Base-by-base conservation (phyloP, 148 eudicot genomes). In the Camellia japonica region DNA sequence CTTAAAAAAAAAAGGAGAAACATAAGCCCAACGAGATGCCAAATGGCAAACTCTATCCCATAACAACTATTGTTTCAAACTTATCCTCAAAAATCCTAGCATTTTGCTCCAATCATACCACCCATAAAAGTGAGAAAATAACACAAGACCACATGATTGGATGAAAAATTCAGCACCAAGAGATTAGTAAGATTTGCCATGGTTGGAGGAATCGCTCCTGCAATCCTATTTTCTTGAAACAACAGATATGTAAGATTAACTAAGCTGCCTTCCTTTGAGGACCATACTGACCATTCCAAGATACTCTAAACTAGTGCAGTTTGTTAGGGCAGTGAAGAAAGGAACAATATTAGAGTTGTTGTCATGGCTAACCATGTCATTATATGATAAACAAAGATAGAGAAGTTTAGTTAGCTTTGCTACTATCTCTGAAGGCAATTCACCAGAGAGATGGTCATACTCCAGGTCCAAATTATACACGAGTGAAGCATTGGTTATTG, bases 311-410 rank as follows among this genome's bases (percentile, higher is more conserved):
- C 0, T 41, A 5, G 81, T 71, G 74, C 81, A 69, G 65, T 87
- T 86, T 13, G 74, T 63, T 47, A 84, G 77, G 11, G 87, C 81
- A 41, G 52, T 56, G 76, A 86, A 86, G 77, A 82, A 86, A 7
- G 81, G 84, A n/a, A 81, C 84, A 62, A 86, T 80, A 56, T 84
- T 82, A 44, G 81, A 79, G 82, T 84, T 87, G 43, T 68, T 43
- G 19, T 86, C 83, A 58, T 84, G 83, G 61, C 87, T 84, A 30
- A 61, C 69, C 79, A 86, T 60, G 13, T 74, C 23, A 65, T 74
- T 86, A 58, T 79, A 71, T 1, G 89, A 86, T 51, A 84, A 78
- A 68, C 84, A 80, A 63, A 86, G 86, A 62, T 9, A 60, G 1
- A 0, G 0, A 18, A 86, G 81, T 5, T 14, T 0, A 41, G 75